Percentiles rank a stretch among this genome's conserved stretches.
Conservation (phyloP, 768 basidiomycete genomes). For the Mycena amicta region DNA sequence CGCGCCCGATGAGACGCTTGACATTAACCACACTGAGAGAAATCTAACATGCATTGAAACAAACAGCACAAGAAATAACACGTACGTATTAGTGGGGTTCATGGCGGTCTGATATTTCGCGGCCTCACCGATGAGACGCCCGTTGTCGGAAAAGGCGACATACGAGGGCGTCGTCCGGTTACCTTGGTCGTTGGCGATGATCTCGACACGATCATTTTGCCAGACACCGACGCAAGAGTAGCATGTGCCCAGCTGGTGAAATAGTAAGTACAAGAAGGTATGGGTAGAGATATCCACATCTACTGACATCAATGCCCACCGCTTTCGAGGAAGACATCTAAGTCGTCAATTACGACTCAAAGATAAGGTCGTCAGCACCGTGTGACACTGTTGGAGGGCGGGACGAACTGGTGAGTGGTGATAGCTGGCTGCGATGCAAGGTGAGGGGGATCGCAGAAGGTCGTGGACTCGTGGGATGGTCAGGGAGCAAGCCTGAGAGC, state of each 20-base stretch:
- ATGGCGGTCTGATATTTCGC: too few relatives aligned
- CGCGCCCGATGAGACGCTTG: constrained; percentile 27
- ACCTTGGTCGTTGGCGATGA: too few relatives aligned
- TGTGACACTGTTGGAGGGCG: not conserved
- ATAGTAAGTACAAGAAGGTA: not conserved
- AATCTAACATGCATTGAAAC: constrained; percentile 10
- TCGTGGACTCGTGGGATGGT: too few relatives aligned
- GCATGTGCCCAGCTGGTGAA: constrained; percentile 12
- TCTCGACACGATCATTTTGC: too few relatives aligned
- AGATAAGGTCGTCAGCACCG: constrained; percentile 24
- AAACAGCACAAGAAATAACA: constrained; percentile 5
- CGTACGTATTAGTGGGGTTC: too few relatives aligned
- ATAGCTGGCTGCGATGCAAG: not conserved
- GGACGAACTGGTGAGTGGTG: not conserved
- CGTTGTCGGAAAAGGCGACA: constrained; percentile 83
- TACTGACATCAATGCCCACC: constrained; percentile 83
- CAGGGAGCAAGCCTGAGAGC: too few relatives aligned
- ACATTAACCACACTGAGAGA: not conserved
- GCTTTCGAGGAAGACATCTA: too few relatives aligned
- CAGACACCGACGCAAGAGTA: too few relatives aligned
- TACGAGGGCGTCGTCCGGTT: constrained; percentile 84
- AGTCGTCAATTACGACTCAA: too few relatives aligned
- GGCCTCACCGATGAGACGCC: too few relatives aligned
- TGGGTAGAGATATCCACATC: not conserved
- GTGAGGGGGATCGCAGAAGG: not conserved